phyloP scores from a whole-genome alignment of 768 basidiomycete species.

The Galerina marginata region DNA sequence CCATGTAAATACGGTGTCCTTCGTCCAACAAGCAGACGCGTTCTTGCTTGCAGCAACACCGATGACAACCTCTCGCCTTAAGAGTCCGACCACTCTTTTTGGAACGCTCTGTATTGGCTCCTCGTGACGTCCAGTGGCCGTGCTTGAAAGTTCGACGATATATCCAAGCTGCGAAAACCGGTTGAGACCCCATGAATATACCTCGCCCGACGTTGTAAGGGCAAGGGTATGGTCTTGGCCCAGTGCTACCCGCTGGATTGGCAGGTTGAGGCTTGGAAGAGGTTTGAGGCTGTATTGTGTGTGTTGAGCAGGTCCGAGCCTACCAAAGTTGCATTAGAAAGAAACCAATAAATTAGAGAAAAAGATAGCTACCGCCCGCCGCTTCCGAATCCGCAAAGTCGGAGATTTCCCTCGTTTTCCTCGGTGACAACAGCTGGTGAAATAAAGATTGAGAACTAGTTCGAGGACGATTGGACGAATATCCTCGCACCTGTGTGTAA shows the following conservation, averaged over 20 bases:
- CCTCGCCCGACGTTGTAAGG: constrained; percentile 79
- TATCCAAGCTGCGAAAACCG: constrained; percentile 92
- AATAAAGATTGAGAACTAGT: not conserved
- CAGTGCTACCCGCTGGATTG: constrained; percentile 72
- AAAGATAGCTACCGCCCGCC: constrained; percentile 71
- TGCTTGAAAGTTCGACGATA: constrained; percentile 59
- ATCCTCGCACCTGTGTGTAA: constrained; percentile 76
- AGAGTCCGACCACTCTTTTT: constrained; percentile 70
- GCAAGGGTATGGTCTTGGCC: constrained; percentile 96
- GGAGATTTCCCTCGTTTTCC: constrained; percentile 74
- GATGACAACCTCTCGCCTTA: constrained; percentile 78
- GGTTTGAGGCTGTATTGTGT: constrained; percentile 78
- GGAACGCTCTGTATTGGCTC: constrained; percentile 81
- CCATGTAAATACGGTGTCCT: constrained; percentile 79
- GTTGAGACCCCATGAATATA: constrained; percentile 91
- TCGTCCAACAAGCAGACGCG: constrained; percentile 90
- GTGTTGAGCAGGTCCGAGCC: constrained; percentile 77
- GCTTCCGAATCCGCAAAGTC: constrained; percentile 88
- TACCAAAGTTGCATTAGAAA: constrained; percentile 28
- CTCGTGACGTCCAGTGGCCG: constrained; percentile 52
- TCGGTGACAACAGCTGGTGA: constrained; percentile 69
- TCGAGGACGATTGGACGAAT: not conserved
- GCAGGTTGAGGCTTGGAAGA: constrained; percentile 58
- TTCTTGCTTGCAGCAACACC: constrained; percentile 89
- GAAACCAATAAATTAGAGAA: not conserved